phyloP scores from a whole-genome alignment of 805 yeast genomes.

The Wickerhamiella brachini region DNA sequence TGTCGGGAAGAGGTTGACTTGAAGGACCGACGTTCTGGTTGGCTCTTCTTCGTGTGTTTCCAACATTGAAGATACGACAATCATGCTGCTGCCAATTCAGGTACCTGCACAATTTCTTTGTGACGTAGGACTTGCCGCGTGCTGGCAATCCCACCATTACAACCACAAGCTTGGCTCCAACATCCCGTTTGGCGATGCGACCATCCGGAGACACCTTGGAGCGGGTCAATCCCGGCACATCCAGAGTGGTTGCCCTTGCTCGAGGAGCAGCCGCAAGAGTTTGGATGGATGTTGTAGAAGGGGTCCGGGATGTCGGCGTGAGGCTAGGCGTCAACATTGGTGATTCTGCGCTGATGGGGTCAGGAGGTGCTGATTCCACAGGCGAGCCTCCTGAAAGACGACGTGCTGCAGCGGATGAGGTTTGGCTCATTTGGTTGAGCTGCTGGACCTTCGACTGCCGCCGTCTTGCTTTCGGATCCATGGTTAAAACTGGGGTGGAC shows the following conservation, averaged over 20 bases:
- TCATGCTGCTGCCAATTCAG: conserved; percentile 90
- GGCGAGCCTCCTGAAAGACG: conserved; percentile 4
- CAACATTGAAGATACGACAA: conserved; percentile 85
- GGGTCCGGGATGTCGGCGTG: conserved; percentile 6
- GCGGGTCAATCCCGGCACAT: conserved; percentile 83
- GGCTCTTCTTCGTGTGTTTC: conserved; percentile 79
- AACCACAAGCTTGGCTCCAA: conserved; percentile 73
- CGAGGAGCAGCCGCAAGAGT: conserved; percentile 9
- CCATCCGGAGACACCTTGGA: conserved; percentile 64
- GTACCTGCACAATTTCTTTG: conserved; percentile 80
- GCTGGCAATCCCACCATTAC: conserved; percentile 96
- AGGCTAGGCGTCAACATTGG: conserved; percentile 7
- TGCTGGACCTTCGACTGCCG: conserved; percentile 15
- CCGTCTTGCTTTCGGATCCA: conserved; percentile 5
- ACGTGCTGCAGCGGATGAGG: conserved; percentile 7
- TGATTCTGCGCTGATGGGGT: conserved; percentile 15
- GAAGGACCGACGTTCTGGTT: conserved; percentile 53
- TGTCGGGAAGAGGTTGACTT: conserved; percentile 43
- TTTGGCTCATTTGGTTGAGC: conserved; percentile 14
- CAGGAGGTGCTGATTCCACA: conserved; percentile 2
- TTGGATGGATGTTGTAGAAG: conserved; percentile 1
- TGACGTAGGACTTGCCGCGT: conserved; percentile 84
- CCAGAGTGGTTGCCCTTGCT: conserved; percentile 60
- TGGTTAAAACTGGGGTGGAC: background rate
- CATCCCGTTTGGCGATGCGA: conserved; percentile 36